These are phyloP conservation scores for Stephania yunnanensis DNA, from an alignment of 164 flowering plant genomes.

Conservation along the genomic window DNA sequence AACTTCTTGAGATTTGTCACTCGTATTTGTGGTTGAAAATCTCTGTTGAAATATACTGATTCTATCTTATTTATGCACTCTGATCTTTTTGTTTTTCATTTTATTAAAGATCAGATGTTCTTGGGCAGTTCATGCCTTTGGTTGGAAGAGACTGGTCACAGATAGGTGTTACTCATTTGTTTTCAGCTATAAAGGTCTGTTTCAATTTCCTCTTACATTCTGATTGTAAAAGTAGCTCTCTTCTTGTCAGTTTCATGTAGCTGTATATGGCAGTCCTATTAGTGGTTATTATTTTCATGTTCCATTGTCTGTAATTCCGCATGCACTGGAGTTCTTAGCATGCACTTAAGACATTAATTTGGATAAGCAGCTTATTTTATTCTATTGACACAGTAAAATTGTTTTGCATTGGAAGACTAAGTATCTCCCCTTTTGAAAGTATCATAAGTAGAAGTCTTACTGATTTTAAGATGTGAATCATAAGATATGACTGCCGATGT, in stretches of 20 bases:
- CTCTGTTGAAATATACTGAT: not conserved
- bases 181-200: slow-evolving; percentile 90
- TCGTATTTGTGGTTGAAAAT: not conserved
- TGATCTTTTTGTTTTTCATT: slow-evolving; percentile 13
- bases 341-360: not conserved
- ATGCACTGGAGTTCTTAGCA: not conserved
- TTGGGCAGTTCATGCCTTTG: slow-evolving; percentile 98
- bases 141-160: slow-evolving; percentile 98
- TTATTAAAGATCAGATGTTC: slow-evolving; percentile 81
- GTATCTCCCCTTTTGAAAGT: not conserved
- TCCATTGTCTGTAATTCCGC: not conserved
- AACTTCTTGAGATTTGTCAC: not conserved
- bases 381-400: not conserved
- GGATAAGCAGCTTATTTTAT: not conserved
- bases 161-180: slow-evolving; percentile 87
- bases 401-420: not conserved
- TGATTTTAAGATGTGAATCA: not conserved
- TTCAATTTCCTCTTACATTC: not conserved
- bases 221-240: not conserved
- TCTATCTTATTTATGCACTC: not conserved
- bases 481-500: not conserved
- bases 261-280: not conserved
- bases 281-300: not conserved
- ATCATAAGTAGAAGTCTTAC: not conserved
- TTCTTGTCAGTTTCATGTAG: not conserved